Evolutionary conservation across 306 rosid species (phyloP).

Genomic region (Acacia acuminata): DNA sequence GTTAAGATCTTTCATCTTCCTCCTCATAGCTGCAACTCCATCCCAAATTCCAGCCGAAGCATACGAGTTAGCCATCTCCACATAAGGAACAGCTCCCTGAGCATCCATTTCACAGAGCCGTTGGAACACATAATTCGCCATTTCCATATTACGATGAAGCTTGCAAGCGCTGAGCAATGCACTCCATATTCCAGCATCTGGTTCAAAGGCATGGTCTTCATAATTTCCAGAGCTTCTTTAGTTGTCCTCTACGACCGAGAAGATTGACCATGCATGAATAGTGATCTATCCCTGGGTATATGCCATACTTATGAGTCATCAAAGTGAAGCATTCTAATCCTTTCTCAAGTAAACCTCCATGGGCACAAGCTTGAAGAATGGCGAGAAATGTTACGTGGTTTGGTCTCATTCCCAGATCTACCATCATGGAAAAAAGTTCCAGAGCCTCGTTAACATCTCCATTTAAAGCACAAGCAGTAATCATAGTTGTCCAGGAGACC

Average conservation of each 20-base stretch:
- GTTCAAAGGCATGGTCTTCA: constrained; percentile 55
- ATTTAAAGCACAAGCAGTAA: constrained; percentile 64
- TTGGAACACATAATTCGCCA: constrained; percentile 46
- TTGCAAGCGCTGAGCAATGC: constrained; percentile 69
- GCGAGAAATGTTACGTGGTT: constrained; percentile 70
- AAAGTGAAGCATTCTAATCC: constrained; percentile 51
- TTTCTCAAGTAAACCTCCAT: constrained; percentile 68
- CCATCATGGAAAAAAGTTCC: constrained; percentile 48
- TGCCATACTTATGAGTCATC: constrained; percentile 50
- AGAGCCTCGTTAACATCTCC: constrained; percentile 67
- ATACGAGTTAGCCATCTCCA: constrained; percentile 70
- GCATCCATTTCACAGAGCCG: constrained; percentile 58
- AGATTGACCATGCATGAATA: constrained; percentile 71
- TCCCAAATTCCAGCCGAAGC: constrained; percentile 73
- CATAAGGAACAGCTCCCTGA: constrained; percentile 49
- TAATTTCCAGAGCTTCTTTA: constrained; percentile 62
- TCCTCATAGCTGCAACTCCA: constrained; percentile 58
- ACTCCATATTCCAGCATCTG: constrained; percentile 73
- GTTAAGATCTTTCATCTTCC: constrained; percentile 52
- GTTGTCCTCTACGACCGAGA: constrained; percentile 57
- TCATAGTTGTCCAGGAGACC: constrained; percentile 73
- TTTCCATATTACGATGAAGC: constrained; percentile 49
- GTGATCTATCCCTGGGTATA: constrained; percentile 62
- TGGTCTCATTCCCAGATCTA: constrained; percentile 52
- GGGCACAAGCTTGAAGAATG: constrained; percentile 75